Conservation (phyloP, 352 stramenopile genomes). For the Phytophthora multivora region DNA sequence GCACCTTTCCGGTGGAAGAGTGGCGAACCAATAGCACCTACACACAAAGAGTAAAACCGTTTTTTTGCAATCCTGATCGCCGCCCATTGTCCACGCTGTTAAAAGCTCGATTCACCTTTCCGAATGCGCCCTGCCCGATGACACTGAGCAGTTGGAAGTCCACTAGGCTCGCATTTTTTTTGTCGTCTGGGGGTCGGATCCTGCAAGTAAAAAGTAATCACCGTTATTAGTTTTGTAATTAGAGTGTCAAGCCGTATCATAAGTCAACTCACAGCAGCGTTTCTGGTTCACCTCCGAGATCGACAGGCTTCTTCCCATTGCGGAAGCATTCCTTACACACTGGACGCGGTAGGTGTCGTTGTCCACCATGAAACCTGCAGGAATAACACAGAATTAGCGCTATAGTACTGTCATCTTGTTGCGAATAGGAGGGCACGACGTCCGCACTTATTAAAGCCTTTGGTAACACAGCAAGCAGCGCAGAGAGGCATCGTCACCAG, state of each 20-base stretch:
- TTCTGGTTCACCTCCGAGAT: slow-evolving; percentile 38
- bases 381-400: slow-evolving; percentile 22
- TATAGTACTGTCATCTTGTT: background rate
- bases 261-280: slow-evolving; percentile 22
- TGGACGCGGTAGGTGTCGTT: slow-evolving; percentile 50
- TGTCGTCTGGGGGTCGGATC: slow-evolving; percentile 27
- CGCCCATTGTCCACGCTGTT: background rate
- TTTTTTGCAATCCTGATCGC: background rate
- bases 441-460: slow-evolving; percentile 80
- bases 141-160: slow-evolving; percentile 98
- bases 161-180: slow-evolving; percentile 74
- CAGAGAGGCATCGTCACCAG: slow-evolving; percentile 66
- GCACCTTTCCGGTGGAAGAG: slow-evolving; percentile 53
- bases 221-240: background rate
- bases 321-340: slow-evolving; percentile 84
- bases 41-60: background rate
- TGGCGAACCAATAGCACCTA: slow-evolving; percentile 82
- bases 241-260: background rate
- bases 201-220: slow-evolving; percentile 7
- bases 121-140: slow-evolving; percentile 91
- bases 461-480: slow-evolving; percentile 66
- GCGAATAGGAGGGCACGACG: background rate
- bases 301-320: slow-evolving; percentile 40
- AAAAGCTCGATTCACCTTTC: slow-evolving; percentile 37
- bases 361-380: slow-evolving; percentile 63